These are phyloP conservation scores for Ogataea haglerorum DNA, from an alignment of 805 yeast genomes.

Conservation along the genomic window DNA sequence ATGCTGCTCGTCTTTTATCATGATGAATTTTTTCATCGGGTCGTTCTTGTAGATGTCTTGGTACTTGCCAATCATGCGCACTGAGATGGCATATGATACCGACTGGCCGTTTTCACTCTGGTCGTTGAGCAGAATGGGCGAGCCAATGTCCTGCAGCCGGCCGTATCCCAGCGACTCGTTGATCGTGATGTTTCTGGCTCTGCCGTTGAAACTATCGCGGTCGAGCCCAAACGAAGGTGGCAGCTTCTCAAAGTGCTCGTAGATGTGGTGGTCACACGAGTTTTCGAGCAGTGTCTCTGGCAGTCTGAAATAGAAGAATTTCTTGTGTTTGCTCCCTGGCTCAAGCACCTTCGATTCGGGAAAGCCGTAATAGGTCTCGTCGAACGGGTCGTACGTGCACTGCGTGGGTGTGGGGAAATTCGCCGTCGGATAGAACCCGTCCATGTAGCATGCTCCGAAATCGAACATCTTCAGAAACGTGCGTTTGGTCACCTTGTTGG, in stretches of 20 bases:
- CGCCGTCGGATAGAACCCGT: constrained; percentile 31
- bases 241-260: constrained; percentile 31
- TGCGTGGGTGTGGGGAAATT: constrained; percentile 19
- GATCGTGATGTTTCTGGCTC: constrained; percentile 25
- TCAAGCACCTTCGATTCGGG: constrained; percentile 39
- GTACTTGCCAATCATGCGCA: constrained; percentile 45
- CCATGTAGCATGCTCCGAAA: constrained; percentile 44
- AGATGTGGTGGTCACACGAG: constrained; percentile 41
- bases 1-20: constrained; percentile 22
- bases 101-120: constrained; percentile 40
- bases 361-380: constrained; percentile 35
- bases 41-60: constrained; percentile 10
- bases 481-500: constrained; percentile 16
- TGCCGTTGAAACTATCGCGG: constrained; percentile 25
- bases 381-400: constrained; percentile 19
- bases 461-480: constrained; percentile 49
- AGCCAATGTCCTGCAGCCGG: constrained; percentile 44
- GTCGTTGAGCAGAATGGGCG: constrained; percentile 50
- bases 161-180: constrained; percentile 53
- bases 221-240: constrained; percentile 42
- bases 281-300: constrained; percentile 50
- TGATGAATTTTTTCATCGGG: constrained; percentile 14
- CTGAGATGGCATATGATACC: constrained; percentile 48
- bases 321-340: constrained; percentile 49
- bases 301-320: constrained; percentile 53